Evolutionary conservation across 805 yeast genomes (phyloP).

Genomic region (Spathaspora boniae): DNA sequence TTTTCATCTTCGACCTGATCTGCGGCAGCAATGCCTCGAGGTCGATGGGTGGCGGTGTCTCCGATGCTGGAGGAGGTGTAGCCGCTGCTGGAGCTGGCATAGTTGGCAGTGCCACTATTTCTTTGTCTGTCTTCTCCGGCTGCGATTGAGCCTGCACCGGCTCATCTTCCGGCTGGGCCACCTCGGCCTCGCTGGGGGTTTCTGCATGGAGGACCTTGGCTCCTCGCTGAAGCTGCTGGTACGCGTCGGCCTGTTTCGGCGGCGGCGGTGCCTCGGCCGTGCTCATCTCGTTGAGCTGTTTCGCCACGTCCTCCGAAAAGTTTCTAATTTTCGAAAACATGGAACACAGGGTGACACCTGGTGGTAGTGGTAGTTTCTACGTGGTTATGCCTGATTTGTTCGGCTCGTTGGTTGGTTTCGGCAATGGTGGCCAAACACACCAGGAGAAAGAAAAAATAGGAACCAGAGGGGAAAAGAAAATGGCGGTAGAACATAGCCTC

Average conservation of each 20-base stretch:
- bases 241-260: slow-evolving; percentile 13
- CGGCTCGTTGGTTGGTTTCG: background rate
- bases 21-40: slow-evolving; percentile 52
- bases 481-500: background rate
- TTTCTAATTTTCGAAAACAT: slow-evolving; percentile 42
- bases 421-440: background rate
- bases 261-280: slow-evolving; percentile 5
- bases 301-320: slow-evolving; percentile 45
- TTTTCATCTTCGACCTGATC: slow-evolving; percentile 59
- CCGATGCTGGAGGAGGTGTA: background rate
- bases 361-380: no score
- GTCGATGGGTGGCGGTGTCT: slow-evolving; percentile 10
- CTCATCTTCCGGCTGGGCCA: slow-evolving; percentile 48
- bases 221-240: slow-evolving; percentile 31
- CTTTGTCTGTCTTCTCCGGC: slow-evolving; percentile 13
- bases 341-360: no score
- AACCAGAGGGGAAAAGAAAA: background rate
- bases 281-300: slow-evolving; percentile 35
- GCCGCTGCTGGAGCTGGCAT: background rate
- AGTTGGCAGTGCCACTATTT: no score
- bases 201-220: slow-evolving; percentile 31
- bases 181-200: slow-evolving; percentile 47
- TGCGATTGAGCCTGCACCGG: no score
- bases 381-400: no score
- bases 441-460: no score